Conservation (phyloP, 495 filamentous ascomycete genomes). For the Letharia columbiana region DNA sequence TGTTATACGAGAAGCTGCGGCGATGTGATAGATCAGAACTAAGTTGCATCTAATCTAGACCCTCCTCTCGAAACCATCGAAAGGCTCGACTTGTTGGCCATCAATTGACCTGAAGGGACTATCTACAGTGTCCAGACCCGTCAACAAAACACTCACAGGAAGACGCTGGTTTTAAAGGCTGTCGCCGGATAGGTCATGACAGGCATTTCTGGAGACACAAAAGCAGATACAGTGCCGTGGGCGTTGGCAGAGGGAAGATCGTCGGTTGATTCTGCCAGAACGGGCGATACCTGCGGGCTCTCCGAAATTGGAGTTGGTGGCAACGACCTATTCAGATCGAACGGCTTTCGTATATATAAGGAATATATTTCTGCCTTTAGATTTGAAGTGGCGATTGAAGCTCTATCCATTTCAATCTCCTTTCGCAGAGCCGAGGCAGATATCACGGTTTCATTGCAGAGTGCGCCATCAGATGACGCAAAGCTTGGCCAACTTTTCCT, state of each 20-base stretch:
- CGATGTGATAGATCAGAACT: too few relatives aligned
- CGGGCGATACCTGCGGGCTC: conserved; percentile 13
- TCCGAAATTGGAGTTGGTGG: conserved; percentile 18
- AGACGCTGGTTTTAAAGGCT: not conserved
- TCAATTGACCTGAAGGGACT: not conserved
- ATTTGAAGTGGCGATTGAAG: not conserved
- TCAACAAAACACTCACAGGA: not conserved
- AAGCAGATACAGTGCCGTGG: not conserved
- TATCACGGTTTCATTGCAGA: conserved; percentile 5
- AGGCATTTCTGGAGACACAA: not conserved
- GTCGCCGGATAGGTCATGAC: not conserved
- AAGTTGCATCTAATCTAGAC: too few relatives aligned
- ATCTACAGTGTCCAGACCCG: not conserved
- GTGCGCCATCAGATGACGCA: conserved; percentile 3
- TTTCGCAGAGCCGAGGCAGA: conserved; percentile 1
- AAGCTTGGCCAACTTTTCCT: conserved; percentile 9
- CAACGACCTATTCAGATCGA: conserved; percentile 12
- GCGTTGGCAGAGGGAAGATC: not conserved
- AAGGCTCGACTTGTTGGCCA: not conserved
- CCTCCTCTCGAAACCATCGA: not conserved
- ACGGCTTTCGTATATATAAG: not conserved
- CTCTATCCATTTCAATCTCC: not conserved
- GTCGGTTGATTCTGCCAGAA: not conserved
- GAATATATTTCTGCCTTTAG: not conserved
- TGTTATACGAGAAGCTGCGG: too few relatives aligned